Percentiles rank a stretch among this genome's conserved stretches.
phyloP scores from a whole-genome alignment of 2,329 filamentous ascomycete genomes.

The Chaetomium sp. region DNA sequence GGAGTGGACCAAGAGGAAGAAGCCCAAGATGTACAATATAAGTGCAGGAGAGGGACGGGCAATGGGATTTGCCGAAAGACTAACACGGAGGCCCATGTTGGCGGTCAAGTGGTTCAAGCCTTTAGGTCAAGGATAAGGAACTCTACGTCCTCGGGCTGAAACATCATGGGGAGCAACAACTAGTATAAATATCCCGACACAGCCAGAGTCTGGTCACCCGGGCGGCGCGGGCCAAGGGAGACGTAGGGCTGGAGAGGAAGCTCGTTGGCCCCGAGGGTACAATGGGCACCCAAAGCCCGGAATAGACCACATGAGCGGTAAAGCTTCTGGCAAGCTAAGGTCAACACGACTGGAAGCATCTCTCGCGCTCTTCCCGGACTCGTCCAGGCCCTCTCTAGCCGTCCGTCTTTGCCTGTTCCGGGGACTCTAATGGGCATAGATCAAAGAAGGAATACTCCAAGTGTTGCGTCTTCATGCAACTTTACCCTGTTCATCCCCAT shows the following conservation, averaged over 20 bases:
- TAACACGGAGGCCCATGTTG: neutral
- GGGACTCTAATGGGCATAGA: neutral
- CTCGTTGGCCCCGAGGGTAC: neutral
- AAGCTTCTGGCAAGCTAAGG: neutral
- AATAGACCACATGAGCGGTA: neutral
- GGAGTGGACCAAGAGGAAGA: constrained; percentile 9
- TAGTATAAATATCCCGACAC: neutral
- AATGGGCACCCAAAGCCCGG: neutral
- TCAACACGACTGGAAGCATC: neutral
- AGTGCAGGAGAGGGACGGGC: neutral
- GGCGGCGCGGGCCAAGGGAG: neutral
- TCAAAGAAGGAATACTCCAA: neutral
- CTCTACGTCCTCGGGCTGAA: neutral
- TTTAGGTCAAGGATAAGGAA: neutral
- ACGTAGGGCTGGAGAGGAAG: neutral
- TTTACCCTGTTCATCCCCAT: neutral
- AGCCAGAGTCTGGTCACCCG: neutral
- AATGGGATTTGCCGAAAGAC: neutral
- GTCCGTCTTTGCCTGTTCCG: neutral
- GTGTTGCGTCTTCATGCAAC: neutral
- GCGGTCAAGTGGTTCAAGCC: neutral
- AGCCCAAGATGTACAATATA: neutral
- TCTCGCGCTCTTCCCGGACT: neutral
- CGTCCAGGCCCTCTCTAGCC: too few relatives aligned
- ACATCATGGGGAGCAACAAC: neutral